phyloP scores from a whole-genome alignment of 345 rosid species.

The Salix caprea region DNA sequence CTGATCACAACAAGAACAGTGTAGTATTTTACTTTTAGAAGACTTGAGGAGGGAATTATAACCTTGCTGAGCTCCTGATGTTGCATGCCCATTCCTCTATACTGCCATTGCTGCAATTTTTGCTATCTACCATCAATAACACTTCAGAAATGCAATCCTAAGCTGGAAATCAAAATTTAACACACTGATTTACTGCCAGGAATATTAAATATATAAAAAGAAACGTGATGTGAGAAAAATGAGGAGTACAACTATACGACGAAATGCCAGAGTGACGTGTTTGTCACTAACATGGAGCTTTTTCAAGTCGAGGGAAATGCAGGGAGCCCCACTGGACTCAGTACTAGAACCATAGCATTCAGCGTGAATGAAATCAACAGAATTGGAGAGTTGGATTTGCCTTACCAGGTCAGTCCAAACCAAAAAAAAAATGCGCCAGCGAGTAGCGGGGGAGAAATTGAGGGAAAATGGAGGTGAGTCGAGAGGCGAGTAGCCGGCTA shows the following conservation, averaged over 20 bases:
- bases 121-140: too few relatives aligned
- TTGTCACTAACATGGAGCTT: constrained; percentile 58
- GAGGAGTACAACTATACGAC: neutral
- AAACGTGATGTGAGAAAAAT: neutral
- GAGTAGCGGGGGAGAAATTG: constrained; percentile 44
- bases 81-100: too few relatives aligned
- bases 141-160: neutral
- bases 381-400: constrained; percentile 46
- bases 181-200: neutral
- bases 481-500: constrained; percentile 56
- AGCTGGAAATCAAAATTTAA: neutral
- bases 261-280: constrained; percentile 62
- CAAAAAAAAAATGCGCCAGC: constrained; percentile 56
- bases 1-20: too few relatives aligned
- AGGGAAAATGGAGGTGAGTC: constrained; percentile 45
- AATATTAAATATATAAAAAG: neutral
- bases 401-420: constrained; percentile 80
- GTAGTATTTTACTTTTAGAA: too few relatives aligned
- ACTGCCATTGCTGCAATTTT: too few relatives aligned
- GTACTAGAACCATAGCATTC: constrained; percentile 73
- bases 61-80: too few relatives aligned
- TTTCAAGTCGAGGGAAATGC: constrained; percentile 49
- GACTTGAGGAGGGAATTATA: too few relatives aligned
- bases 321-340: constrained; percentile 53
- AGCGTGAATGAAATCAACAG: constrained; percentile 65